Conservation (phyloP, 768 basidiomycete species). For the Calocybe gangraenosa region DNA sequence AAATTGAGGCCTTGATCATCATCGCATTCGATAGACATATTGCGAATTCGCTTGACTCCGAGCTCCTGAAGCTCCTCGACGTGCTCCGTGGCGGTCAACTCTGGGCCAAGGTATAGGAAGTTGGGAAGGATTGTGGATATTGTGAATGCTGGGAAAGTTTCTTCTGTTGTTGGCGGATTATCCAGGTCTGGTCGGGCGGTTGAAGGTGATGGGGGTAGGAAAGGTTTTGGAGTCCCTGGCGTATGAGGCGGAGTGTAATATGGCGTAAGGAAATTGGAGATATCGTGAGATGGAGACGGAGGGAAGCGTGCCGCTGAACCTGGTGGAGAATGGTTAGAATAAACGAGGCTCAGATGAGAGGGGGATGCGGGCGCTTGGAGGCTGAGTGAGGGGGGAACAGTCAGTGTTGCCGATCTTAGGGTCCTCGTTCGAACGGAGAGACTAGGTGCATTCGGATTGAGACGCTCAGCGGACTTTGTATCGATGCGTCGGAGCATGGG, state of each 20-base stretch:
- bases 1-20: slow-evolving; percentile 72
- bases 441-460: slow-evolving; percentile 46
- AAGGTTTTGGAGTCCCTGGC: slow-evolving; percentile 41
- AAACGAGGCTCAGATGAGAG: slow-evolving; percentile 54
- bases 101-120: slow-evolving; percentile 90
- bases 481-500: slow-evolving; percentile 60
- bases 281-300: slow-evolving; percentile 30
- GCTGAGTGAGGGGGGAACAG: slow-evolving; percentile 42
- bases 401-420: slow-evolving; percentile 53
- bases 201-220: slow-evolving; percentile 49
- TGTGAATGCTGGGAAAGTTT: slow-evolving; percentile 62
- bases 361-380: slow-evolving; percentile 45
- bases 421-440: slow-evolving; percentile 60
- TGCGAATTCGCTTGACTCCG: slow-evolving; percentile 85
- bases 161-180: slow-evolving; percentile 57
- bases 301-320: slow-evolving; percentile 41
- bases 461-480: slow-evolving; percentile 53
- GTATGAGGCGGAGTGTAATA: slow-evolving; percentile 54
- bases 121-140: slow-evolving; percentile 89
- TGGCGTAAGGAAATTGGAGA: slow-evolving; percentile 40
- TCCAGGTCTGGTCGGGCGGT: slow-evolving; percentile 65
- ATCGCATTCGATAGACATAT: slow-evolving; percentile 89
- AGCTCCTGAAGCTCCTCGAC: slow-evolving; percentile 67
- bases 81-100: slow-evolving; percentile 71
- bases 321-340: slow-evolving; percentile 59